Base-by-base conservation (phyloP, 176 grass and related monocot genomes). In the Oryza glumipatula region DNA sequence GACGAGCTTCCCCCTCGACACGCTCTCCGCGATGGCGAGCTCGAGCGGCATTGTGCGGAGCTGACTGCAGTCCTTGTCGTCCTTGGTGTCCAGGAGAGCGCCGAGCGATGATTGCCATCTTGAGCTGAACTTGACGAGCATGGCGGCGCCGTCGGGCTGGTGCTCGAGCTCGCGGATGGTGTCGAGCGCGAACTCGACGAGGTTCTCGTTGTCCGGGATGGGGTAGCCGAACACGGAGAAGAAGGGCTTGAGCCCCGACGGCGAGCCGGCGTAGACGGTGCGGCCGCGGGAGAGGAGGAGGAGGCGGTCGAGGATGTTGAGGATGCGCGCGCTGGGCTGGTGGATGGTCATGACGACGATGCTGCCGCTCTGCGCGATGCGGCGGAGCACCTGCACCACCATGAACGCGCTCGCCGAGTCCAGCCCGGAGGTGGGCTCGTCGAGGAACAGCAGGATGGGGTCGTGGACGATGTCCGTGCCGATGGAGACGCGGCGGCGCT, bases 341-440 rank as follows among this genome's bases (percentile, higher is more conserved):
- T 98, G 96, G 76, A 98, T 92, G 47, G 96, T 90, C 93, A 95
- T 95, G 30, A 95, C 65, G 4, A 98, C 93, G 13, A 98, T 72
- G 73, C 89, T 95, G 4, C 96, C 96, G 43, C 96, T 98, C 12
- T 78, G 87, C 0, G 96, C 96, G 78, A 98, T 94, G 65, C 84
- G 76, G 22, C 88, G 82, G 9, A 98, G 88, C 70, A 98, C 96
- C 83, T 98, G 89, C 15, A 98, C 96, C 58, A 98, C 96, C 91
- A 95, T 94, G 88, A 94, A 92, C 0, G 96, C 91, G 80, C 91
- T 95, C 11, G 91, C 80, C 51, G 93, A 95, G 81, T 98, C 96
- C 1, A 98, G 81, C 0, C 96, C 93, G 0, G 93, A 98, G 14
- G 96, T 95, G 13, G 96, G 96, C 75, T 98, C 96, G 76, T 98